phyloP scores from a whole-genome alignment of 2,329 filamentous ascomycete genomes.

The Pseudofabraea citricarpa region DNA sequence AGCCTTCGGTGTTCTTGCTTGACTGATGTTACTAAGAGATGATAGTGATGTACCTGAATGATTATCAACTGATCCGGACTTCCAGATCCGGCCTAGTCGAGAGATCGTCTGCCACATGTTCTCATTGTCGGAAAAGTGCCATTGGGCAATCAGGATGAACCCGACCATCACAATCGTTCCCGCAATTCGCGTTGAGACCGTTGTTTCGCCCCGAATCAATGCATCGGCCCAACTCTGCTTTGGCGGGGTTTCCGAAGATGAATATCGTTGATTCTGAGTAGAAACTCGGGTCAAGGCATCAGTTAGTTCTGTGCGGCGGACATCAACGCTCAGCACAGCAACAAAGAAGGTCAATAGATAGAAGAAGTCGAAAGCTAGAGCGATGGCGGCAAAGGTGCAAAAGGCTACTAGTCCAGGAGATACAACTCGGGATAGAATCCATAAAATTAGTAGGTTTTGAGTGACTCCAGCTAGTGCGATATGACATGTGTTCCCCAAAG shows the following conservation, averaged over 20 bases:
- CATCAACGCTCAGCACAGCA: slow-evolving; percentile 73
- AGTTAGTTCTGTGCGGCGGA: slow-evolving; percentile 68
- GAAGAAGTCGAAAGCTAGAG: slow-evolving; percentile 71
- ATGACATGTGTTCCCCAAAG: slow-evolving; percentile 68
- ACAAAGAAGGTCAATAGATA: slow-evolving; percentile 78
- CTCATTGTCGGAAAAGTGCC: slow-evolving; percentile 68
- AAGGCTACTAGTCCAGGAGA: slow-evolving; percentile 69
- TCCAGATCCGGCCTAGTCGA: slow-evolving; percentile 27
- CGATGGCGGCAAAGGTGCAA: slow-evolving; percentile 71
- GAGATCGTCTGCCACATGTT: slow-evolving; percentile 34
- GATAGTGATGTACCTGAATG: slow-evolving; percentile 32
- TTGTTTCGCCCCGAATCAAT: slow-evolving; percentile 58
- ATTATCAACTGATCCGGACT: slow-evolving; percentile 5
- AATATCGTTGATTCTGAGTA: slow-evolving; percentile 30
- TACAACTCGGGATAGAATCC: slow-evolving; percentile 60
- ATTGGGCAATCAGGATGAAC: slow-evolving; percentile 69
- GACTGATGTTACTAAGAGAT: slow-evolving; percentile 61
- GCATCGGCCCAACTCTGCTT: slow-evolving; percentile 53
- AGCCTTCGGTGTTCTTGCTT: slow-evolving; percentile 69
- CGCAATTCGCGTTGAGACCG: slow-evolving; percentile 68
- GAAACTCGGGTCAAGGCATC: slow-evolving; percentile 58
- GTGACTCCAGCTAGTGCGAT: slow-evolving; percentile 61
- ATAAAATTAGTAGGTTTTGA: slow-evolving; percentile 66
- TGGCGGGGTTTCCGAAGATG: slow-evolving; percentile 16
- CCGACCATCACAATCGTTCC: slow-evolving; percentile 69